These are phyloP conservation scores for Fusarium citri DNA, from an alignment of 2,329 filamentous ascomycete genomes.

Conservation along the genomic window DNA sequence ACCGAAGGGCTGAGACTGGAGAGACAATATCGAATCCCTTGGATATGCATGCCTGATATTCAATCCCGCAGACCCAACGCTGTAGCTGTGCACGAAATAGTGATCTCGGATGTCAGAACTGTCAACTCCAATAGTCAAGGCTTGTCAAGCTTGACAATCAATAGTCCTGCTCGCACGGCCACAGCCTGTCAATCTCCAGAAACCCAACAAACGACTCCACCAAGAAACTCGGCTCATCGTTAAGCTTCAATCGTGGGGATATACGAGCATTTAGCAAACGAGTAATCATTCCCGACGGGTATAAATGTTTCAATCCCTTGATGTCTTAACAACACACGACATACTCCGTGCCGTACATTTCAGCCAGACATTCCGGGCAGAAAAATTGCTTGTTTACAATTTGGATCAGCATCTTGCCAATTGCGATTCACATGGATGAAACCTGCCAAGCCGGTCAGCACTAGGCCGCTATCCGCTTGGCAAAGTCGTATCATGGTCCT, in stretches of 20 bases:
- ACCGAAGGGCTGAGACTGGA: constrained; percentile 15
- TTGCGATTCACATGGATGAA: constrained; percentile 22
- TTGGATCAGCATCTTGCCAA: constrained; percentile 7
- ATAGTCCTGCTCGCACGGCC: not conserved
- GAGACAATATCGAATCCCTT: not conserved
- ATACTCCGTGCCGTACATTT: not conserved
- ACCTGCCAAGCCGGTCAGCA: constrained; percentile 30
- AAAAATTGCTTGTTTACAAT: not conserved
- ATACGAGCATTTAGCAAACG: not conserved
- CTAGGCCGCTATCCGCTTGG: constrained; percentile 17
- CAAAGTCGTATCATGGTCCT: not conserved
- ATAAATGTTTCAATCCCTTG: constrained; percentile 13
- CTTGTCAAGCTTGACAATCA: not conserved
- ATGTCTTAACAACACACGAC: not conserved
- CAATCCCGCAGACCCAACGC: too few species aligned
- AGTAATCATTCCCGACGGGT: constrained; percentile 16
- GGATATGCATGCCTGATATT: constrained; percentile 2
- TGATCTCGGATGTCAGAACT: not conserved
- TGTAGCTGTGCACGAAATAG: too few species aligned
- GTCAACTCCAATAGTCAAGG: not conserved
- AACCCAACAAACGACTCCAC: constrained; percentile 1
- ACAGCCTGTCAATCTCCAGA: constrained; percentile 20
- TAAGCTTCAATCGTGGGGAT: constrained; percentile 4
- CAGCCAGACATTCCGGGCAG: not conserved
- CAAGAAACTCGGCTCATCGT: not conserved